phyloP scores from a whole-genome alignment of 495 filamentous ascomycete species.

The Penicillium manginii region DNA sequence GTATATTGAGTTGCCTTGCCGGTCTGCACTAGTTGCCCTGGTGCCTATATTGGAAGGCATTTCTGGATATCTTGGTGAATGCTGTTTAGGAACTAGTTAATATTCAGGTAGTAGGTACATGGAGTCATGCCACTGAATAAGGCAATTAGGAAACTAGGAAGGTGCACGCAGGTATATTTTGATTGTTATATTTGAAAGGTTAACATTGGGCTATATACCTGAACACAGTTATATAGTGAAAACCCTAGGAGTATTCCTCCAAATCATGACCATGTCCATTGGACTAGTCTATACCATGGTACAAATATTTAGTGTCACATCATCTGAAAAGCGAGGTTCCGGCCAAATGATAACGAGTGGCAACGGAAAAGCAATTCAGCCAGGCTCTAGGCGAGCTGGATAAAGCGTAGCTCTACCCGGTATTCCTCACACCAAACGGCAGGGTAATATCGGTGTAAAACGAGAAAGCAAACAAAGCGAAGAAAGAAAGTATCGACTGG shows the following conservation, averaged over 20 bases:
- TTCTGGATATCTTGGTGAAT: no score
- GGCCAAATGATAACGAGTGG: background rate
- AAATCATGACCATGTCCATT: slow-evolving; percentile 16
- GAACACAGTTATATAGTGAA: no score
- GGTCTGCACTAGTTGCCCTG: no score
- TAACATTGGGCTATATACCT: no score
- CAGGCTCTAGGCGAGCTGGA: slow-evolving; percentile 12
- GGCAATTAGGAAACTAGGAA: no score
- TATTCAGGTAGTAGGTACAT: no score
- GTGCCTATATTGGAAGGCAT: no score
- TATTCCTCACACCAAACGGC: background rate
- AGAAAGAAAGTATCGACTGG: slow-evolving; percentile 30
- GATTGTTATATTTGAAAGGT: no score
- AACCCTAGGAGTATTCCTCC: background rate
- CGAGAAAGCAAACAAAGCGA: slow-evolving; percentile 15
- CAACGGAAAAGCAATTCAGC: background rate
- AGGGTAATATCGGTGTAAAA: slow-evolving; percentile 6
- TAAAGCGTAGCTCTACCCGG: slow-evolving; percentile 6
- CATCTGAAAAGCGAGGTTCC: background rate
- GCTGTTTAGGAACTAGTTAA: no score
- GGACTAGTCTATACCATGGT: slow-evolving; percentile 17
- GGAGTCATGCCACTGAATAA: no score
- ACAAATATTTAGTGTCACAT: slow-evolving; percentile 8
- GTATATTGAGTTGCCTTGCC: no score
- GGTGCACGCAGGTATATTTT: no score